phyloP scores from a whole-genome alignment of 208 protist genomes.

The Trypanosoma congolense region DNA sequence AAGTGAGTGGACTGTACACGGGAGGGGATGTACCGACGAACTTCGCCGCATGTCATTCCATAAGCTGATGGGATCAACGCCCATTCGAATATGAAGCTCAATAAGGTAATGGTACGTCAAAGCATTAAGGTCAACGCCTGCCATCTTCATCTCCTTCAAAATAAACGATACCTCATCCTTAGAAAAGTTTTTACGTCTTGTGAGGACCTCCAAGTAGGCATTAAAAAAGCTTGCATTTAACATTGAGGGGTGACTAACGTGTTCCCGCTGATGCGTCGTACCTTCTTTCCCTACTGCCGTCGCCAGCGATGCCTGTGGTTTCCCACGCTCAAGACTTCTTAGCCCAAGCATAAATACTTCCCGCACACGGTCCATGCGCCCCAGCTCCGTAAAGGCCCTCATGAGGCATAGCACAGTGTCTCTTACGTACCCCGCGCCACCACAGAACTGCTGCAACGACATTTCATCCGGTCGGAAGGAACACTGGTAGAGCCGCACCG shows the following conservation, averaged over 20 bases:
- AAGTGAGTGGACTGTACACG: conserved; percentile 60
- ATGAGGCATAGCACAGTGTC: conserved; percentile 50
- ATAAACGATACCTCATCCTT: conserved; percentile 53
- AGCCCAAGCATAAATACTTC: conserved; percentile 47
- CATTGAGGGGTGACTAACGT: not conserved
- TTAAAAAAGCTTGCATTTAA: conserved; percentile 60
- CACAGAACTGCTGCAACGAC: conserved; percentile 40
- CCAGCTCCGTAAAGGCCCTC: conserved; percentile 58
- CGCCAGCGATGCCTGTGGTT: not conserved
- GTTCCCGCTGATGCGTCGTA: not conserved
- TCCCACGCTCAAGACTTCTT: conserved; percentile 29
- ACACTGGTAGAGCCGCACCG: conserved; percentile 29
- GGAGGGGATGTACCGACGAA: conserved; percentile 38
- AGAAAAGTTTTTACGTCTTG: conserved; percentile 54
- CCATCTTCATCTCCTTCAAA: conserved; percentile 44
- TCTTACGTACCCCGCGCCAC: conserved; percentile 31
- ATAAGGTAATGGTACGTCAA: conserved; percentile 82
- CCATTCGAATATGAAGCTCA: conserved; percentile 72
- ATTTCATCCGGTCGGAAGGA: conserved; percentile 24
- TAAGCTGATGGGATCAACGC: conserved; percentile 51
- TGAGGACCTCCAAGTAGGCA: conserved; percentile 69
- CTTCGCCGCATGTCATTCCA: conserved; percentile 64
- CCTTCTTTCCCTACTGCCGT: not conserved
- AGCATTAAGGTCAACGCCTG: conserved; percentile 33
- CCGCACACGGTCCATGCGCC: conserved; percentile 62